Conservation (phyloP, 495 filamentous ascomycete genomes). For the Hapsidospora chrysogenum region DNA sequence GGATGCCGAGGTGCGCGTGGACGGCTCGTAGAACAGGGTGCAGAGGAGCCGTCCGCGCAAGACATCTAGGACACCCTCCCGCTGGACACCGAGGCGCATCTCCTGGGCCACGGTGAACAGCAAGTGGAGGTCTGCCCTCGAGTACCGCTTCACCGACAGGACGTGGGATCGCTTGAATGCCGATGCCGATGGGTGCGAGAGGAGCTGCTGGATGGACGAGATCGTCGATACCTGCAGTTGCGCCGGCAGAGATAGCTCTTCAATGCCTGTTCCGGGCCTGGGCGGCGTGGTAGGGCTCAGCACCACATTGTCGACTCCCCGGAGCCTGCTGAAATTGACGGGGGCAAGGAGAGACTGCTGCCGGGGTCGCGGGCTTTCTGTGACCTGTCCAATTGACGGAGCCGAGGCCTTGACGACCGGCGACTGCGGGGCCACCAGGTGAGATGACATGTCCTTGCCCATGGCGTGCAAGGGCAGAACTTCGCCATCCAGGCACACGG, state of each 20-base stretch:
- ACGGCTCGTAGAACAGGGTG: slow-evolving; percentile 95
- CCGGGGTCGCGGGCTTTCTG: slow-evolving; percentile 10
- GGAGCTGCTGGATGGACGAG: slow-evolving; percentile 43
- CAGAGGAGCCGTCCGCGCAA: slow-evolving; percentile 72
- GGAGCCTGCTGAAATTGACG: background rate
- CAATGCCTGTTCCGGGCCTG: slow-evolving; percentile 10
- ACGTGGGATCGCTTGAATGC: slow-evolving; percentile 77
- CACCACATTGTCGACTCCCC: slow-evolving; percentile 7
- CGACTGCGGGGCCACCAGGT: slow-evolving; percentile 39
- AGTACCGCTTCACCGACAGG: slow-evolving; percentile 79
- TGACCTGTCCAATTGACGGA: slow-evolving; percentile 17
- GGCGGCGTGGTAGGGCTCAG: slow-evolving; percentile 3
- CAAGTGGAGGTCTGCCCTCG: slow-evolving; percentile 67
- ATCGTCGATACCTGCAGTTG: slow-evolving; percentile 9
- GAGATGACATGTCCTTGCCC: slow-evolving; percentile 64
- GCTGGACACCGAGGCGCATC: slow-evolving; percentile 84
- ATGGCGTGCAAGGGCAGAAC: slow-evolving; percentile 35
- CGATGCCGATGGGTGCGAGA: slow-evolving; percentile 57
- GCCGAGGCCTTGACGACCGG: slow-evolving; percentile 34
- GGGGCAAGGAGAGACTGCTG: slow-evolving; percentile 8
- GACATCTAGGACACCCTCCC: slow-evolving; percentile 73
- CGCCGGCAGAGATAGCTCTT: slow-evolving; percentile 34
- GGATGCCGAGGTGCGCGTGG: slow-evolving; percentile 85
- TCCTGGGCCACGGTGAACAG: slow-evolving; percentile 94
- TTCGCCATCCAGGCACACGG: slow-evolving; percentile 60